phyloP scores from a whole-genome alignment of 2,329 filamentous ascomycete genomes.

The Ophiognomonia clavigignenti-juglandacearum region DNA sequence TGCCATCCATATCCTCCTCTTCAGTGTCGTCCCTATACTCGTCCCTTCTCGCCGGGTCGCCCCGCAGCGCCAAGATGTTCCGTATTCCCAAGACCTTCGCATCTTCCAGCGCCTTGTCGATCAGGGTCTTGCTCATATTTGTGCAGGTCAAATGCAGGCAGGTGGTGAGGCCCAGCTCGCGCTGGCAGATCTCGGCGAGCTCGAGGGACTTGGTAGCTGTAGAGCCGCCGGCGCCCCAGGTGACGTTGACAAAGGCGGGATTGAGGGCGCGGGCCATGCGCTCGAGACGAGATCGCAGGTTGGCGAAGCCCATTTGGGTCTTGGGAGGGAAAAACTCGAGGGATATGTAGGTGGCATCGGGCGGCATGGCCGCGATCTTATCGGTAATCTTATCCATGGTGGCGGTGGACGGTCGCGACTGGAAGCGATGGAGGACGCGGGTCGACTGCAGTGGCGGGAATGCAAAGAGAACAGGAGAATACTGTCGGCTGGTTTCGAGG shows the following conservation, averaged over 20 bases:
- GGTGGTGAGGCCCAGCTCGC: constrained; percentile 86
- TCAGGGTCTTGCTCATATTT: constrained; percentile 83
- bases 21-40: constrained; percentile 51
- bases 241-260: constrained; percentile 93
- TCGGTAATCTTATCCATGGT: constrained; percentile 84
- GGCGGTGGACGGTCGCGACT: neutral
- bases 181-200: constrained; percentile 90
- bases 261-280: constrained; percentile 91
- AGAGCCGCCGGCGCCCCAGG: constrained; percentile 94
- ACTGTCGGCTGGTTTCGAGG: too few relatives aligned
- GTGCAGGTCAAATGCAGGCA: constrained; percentile 96
- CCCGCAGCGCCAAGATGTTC: constrained; percentile 88
- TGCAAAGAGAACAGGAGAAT: too few relatives aligned
- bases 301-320: constrained; percentile 91
- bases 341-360: constrained; percentile 82
- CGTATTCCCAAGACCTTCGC: constrained; percentile 86
- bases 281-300: constrained; percentile 86
- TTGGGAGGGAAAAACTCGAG: constrained; percentile 99
- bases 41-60: constrained; percentile 90
- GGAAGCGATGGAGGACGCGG: neutral
- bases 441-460: too few relatives aligned
- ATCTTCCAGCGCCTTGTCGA: constrained; percentile 86
- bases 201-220: constrained; percentile 89
- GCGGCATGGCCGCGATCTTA: constrained; percentile 87
- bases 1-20: constrained; percentile 63